phyloP scores from a whole-genome alignment of 2,329 filamentous ascomycete genomes.

The Diaporthe sp. region DNA sequence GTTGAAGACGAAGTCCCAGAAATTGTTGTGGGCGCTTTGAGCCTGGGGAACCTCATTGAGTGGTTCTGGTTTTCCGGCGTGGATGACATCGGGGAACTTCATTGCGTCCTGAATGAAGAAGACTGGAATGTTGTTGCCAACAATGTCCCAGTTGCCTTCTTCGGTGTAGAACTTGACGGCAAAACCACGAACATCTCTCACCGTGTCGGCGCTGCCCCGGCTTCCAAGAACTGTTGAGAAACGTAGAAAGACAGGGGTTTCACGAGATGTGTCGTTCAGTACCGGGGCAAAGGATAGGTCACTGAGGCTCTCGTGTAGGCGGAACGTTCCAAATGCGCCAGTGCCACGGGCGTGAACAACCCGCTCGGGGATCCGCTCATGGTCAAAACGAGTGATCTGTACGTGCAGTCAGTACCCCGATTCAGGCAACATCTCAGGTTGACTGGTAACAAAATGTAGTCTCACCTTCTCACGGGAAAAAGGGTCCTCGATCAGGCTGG shows the following conservation, averaged over 20 bases:
- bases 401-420: background rate
- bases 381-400: constrained; percentile 81
- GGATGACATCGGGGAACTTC: constrained; percentile 78
- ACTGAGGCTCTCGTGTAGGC: constrained; percentile 70
- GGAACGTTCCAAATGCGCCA: constrained; percentile 66
- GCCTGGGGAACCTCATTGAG: constrained; percentile 79
- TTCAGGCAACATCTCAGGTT: background rate
- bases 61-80: constrained; percentile 76
- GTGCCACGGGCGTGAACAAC: constrained; percentile 50
- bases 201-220: constrained; percentile 82
- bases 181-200: constrained; percentile 86
- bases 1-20: constrained; percentile 79
- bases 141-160: constrained; percentile 82
- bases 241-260: constrained; percentile 76
- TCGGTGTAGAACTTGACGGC: constrained; percentile 83
- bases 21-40: constrained; percentile 79
- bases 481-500: constrained; percentile 77
- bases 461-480: constrained; percentile 79
- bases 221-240: constrained; percentile 85
- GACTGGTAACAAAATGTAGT: background rate
- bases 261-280: constrained; percentile 71
- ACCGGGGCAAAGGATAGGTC: constrained; percentile 75
- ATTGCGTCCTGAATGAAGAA: constrained; percentile 84
- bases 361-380: constrained; percentile 55
- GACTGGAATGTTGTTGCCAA: constrained; percentile 81